Conservation (phyloP, 495 filamentous ascomycete species). For the Xylaria scruposa region DNA sequence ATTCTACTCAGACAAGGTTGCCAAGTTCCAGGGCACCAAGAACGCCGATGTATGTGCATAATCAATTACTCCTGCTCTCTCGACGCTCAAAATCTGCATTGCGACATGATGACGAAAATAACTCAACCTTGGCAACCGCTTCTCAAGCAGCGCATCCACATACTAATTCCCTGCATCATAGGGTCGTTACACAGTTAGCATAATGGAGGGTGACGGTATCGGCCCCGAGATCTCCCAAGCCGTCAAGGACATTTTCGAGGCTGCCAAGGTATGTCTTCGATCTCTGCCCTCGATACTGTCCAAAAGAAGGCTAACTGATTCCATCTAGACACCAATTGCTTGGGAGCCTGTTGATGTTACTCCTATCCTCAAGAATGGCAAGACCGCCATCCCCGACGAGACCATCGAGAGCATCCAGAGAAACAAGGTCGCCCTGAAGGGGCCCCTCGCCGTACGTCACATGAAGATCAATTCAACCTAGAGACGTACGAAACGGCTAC, state of each 20-base stretch:
- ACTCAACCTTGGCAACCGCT: conserved; percentile 43
- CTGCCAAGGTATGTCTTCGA: conserved; percentile 75
- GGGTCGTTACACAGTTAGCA: conserved; percentile 93
- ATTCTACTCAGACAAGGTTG: conserved; percentile 72
- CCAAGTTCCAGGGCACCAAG: conserved; percentile 90
- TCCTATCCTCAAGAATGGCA: conserved; percentile 88
- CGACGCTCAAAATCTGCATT: conserved; percentile 21
- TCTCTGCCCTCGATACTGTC: neutral
- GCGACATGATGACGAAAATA: conserved; percentile 47
- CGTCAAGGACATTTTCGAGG: conserved; percentile 96
- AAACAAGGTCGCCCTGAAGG: conserved; percentile 97
- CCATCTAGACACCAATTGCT: conserved; percentile 78
- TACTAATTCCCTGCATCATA: conserved; percentile 44
- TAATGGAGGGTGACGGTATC: conserved; percentile 99
- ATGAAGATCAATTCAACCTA: neutral
- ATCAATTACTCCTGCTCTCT: neutral
- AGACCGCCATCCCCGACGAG: conserved; percentile 86
- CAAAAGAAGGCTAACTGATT: conserved; percentile 31
- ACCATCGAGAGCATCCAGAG: conserved; percentile 88
- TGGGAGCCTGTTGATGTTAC: conserved; percentile 98
- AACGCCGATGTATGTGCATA: conserved; percentile 75
- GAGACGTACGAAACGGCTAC: conserved; percentile 3
- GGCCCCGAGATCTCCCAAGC: conserved; percentile 97
- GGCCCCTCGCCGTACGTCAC: conserved; percentile 84
- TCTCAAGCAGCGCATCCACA: neutral